phyloP scores from a whole-genome alignment of 768 basidiomycete species.

The Xerocomellus intermedius region DNA sequence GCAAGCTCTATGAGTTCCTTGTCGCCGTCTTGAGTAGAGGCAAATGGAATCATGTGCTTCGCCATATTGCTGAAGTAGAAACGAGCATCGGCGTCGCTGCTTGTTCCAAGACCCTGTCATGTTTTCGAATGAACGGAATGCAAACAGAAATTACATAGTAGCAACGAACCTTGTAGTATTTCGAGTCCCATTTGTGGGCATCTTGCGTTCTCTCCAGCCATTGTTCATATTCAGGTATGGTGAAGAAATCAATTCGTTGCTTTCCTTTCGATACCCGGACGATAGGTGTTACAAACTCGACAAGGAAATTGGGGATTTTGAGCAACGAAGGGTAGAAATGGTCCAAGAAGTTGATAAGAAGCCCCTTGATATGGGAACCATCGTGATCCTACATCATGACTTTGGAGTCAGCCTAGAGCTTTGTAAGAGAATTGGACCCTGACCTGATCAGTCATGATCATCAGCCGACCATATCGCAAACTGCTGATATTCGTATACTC shows the following conservation, averaged over 20 bases:
- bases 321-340: conserved; percentile 95
- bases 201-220: conserved; percentile 82
- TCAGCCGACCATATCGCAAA: conserved; percentile 89
- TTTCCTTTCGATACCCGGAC: conserved; percentile 88
- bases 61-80: conserved; percentile 91
- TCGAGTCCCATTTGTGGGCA: conserved; percentile 80
- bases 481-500: conserved; percentile 67
- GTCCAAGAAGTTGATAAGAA: conserved; percentile 96
- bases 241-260: conserved; percentile 86
- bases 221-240: conserved; percentile 92
- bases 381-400: conserved; percentile 82
- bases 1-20: conserved; percentile 91
- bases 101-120: conserved; percentile 90
- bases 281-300: conserved; percentile 98
- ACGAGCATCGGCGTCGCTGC: conserved; percentile 83
- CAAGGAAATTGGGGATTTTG: conserved; percentile 86
- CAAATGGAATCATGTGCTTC: conserved; percentile 94
- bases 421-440: neutral
- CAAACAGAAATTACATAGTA: neutral
- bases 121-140: conserved; percentile 1
- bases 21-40: conserved; percentile 76
- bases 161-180: conserved; percentile 91
- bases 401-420: neutral
- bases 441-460: conserved; percentile 99
- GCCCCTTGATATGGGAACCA: conserved; percentile 99